These are phyloP conservation scores for Russula griseocarnosa DNA, from an alignment of 768 basidiomycete genomes.

Conservation along the genomic window DNA sequence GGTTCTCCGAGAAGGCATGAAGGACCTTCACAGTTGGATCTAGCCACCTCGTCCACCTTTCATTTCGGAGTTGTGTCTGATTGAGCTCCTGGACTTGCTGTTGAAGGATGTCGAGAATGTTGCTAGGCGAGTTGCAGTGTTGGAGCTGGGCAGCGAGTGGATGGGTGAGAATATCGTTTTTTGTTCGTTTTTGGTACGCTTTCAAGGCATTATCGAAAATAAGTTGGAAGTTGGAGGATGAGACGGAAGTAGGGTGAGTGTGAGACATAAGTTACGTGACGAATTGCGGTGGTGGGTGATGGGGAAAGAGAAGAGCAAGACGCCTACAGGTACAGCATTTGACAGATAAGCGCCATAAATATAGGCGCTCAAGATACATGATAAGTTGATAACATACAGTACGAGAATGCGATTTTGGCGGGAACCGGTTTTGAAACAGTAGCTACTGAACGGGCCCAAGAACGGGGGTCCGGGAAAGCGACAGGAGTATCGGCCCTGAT, in stretches of 20 bases:
- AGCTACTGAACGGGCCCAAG: too few species aligned
- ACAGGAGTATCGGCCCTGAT: too few species aligned
- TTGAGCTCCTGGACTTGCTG: neutral
- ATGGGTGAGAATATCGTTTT: neutral
- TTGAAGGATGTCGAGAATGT: neutral
- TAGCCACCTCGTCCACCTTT: neutral
- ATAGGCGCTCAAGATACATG: too few species aligned
- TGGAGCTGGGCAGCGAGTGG: conserved; percentile 2
- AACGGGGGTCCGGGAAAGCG: too few species aligned
- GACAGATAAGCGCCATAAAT: too few species aligned
- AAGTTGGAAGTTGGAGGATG: neutral
- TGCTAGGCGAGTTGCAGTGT: neutral
- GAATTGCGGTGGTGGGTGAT: neutral
- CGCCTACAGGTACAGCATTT: too few species aligned
- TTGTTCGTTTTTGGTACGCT: neutral
- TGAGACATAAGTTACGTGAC: neutral
- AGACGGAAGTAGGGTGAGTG: neutral
- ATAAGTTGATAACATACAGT: too few species aligned
- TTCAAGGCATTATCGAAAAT: neutral
- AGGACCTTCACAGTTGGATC: neutral
- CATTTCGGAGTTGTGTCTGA: neutral
- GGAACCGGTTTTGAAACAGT: too few species aligned
- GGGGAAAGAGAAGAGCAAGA: neutral
- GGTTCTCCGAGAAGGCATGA: neutral
- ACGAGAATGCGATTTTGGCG: too few species aligned